phyloP scores from a whole-genome alignment of 2,329 filamentous ascomycete species.

The Diplocarpon mali region DNA sequence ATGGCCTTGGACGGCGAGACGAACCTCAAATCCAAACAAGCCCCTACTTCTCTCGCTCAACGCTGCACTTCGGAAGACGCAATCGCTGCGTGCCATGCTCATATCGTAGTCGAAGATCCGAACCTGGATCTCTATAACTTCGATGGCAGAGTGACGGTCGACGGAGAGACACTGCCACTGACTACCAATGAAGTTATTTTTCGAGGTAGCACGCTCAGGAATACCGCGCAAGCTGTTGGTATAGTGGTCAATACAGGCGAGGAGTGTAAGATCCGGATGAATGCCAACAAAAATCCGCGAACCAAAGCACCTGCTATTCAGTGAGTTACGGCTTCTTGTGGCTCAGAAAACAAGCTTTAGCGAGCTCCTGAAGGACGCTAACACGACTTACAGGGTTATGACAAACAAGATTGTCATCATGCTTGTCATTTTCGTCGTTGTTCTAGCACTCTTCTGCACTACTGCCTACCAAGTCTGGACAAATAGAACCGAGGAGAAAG shows the following conservation, averaged over 20 bases:
- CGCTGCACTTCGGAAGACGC: slow-evolving; percentile 44
- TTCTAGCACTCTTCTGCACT: slow-evolving; percentile 59
- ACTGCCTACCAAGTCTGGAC: slow-evolving; percentile 73
- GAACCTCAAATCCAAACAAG: slow-evolving; percentile 67
- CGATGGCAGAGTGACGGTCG: slow-evolving; percentile 53
- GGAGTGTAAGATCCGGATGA: slow-evolving; percentile 96
- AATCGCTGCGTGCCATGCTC: slow-evolving; percentile 43
- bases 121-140: slow-evolving; percentile 71
- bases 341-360: too few species aligned
- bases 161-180: slow-evolving; percentile 52
- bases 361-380: too few species aligned
- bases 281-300: slow-evolving; percentile 78
- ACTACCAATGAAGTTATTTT: slow-evolving; percentile 78
- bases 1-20: slow-evolving; percentile 80
- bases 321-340: slow-evolving; percentile 14
- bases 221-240: slow-evolving; percentile 56
- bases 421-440: slow-evolving; percentile 68
- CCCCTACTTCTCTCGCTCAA: slow-evolving; percentile 50
- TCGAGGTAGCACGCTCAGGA: slow-evolving; percentile 74
- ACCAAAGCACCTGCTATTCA: slow-evolving; percentile 84
- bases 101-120: slow-evolving; percentile 64
- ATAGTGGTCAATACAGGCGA: slow-evolving; percentile 85
- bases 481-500: slow-evolving; percentile 43
- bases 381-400: slow-evolving; percentile 28
- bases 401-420: slow-evolving; percentile 80